Conservation (phyloP, 139 green algal species). For the Deuterostichococcus epilithicus region DNA sequence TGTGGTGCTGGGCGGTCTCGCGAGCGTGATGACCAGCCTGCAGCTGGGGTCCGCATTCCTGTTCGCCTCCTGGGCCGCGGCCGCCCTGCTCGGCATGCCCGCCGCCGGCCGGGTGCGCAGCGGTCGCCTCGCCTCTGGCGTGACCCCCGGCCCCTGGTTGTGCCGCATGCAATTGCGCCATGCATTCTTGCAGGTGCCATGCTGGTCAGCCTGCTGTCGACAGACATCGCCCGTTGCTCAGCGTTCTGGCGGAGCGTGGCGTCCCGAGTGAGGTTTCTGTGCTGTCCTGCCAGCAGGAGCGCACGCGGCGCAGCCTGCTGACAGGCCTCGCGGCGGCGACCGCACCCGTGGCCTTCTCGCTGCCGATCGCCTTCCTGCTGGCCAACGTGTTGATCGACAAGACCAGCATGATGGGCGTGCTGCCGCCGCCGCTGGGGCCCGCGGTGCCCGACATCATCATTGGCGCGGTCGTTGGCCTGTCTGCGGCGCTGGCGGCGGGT, state of each 20-base stretch:
- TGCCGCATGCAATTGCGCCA: too few species aligned
- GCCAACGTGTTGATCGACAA: constrained; percentile 33
- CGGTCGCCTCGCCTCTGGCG: background rate
- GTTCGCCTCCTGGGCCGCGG: constrained; percentile 21
- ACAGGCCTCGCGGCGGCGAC: background rate
- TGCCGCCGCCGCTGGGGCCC: background rate
- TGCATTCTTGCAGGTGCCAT: too few species aligned
- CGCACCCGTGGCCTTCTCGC: background rate
- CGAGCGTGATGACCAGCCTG: constrained; percentile 7
- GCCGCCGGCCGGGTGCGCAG: background rate
- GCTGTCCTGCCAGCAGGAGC: background rate
- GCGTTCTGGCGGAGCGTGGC: too few species aligned
- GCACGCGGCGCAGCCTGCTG: constrained; percentile 1
- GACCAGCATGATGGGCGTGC: constrained; percentile 26
- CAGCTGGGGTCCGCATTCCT: constrained; percentile 29
- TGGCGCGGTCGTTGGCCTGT: background rate
- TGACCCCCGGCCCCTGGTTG: too few species aligned
- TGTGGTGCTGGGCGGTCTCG: constrained; percentile 20
- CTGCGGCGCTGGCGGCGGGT: background rate
- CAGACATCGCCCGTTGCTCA: too few species aligned
- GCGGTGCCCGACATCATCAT: constrained; percentile 3
- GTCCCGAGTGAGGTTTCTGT: too few species aligned
- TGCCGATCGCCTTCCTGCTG: constrained; percentile 9
- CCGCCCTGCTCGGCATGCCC: constrained; percentile 1
- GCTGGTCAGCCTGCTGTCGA: too few species aligned